Base-by-base conservation (phyloP, 2,329 filamentous ascomycete genomes). In the Dissoconium aciculare region DNA sequence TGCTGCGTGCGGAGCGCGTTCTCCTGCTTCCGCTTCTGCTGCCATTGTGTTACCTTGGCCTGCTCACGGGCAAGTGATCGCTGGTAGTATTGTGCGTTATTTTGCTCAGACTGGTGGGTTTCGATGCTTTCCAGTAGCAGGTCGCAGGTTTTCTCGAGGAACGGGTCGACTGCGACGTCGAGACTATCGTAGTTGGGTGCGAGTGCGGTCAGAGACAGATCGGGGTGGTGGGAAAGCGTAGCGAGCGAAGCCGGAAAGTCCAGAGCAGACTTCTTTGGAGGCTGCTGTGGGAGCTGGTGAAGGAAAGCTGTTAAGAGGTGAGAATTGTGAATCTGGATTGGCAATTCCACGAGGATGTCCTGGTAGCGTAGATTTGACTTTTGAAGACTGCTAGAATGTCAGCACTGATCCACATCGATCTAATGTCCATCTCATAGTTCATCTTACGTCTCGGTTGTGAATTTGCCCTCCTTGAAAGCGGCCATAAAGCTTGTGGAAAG, bases 51-150 rank as follows among this genome's bases (percentile, higher is more conserved):
- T 49, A 98, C 94, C 72, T 95, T 98, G 50, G 79, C 64, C 64
- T 98, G 89, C 65, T 98, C 89, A 47, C 89, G 81, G 32, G 77
- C 78, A 35, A 95, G 69, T 53, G 91, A 84, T 51, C 89, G 74
- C 64, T 94, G 84, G 67, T 94, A 94, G 70, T 79, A 82, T 60
- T 94, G 85, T 66, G 91, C 89, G 71, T 98, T 98, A 74, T 95
- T 95, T 56, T 92, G 78, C 62, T 98, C 89, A 37, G 85, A 93
- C 64, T 95, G 89, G 67, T 98, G 89, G 33, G 79, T 78, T 67
- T 98, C 89, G 56, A 98, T 93, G 66, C 79, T 84, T 54, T 98
- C 89, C 40, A 95, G 74, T 34, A 98, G 73, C 45, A 94, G 73
- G 54, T 98, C 87, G 63, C 84, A 93, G 31, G 87, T 93, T 72